Base-by-base conservation (phyloP, 1,284 basidiomycete species). In the Marasmius tenuissimus region DNA sequence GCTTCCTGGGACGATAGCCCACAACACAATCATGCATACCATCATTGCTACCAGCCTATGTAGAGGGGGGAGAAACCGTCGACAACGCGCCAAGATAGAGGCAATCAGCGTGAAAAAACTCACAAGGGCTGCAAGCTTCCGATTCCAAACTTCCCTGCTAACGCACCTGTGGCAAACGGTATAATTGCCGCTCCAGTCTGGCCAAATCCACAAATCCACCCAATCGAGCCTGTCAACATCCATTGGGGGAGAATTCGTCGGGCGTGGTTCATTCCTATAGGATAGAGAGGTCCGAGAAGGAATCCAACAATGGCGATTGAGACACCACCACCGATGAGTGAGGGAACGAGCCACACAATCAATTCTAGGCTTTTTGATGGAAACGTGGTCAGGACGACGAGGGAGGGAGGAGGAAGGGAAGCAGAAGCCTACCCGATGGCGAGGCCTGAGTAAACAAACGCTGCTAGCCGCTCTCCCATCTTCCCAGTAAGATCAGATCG, bases 301-400 rank as follows among this genome's bases (percentile, higher is more conserved):
- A 75, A 5, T 22, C 67, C 68, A 48, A 69, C 58, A 49, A 66
- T 50, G 27, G 66, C 61, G 11, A 81, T 81, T 6, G 80, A 78
- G 16, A 85, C 67, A 0, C 81, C 82, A 66, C 80, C 80, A 50
- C 76, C 78, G 57, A 83, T 68, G 39, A 85, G 69, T 3, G 75
- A 77, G 9, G 78, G 76, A 1, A 81, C 78, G 35, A 79, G 74
- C 85, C 84, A 86, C 50, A 86, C 73, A 20, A 81, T 76, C 16
- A 84, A 66, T 65, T 85, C 79, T 39, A 86, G 73, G 14, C 79
- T 80, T 27, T 27, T 27, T 2, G 4, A 27, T 27, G 4, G 4
- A 27, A 58, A 40, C 27, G 16, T 51, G 35, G 14, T 40, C 20
- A 34, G 20, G 18, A 11, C n/a, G 18, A 2, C 3, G 42, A 8